Base-by-base conservation (phyloP, 2,329 filamentous ascomycete genomes). In the Aspergillus pseudoglaucus region DNA sequence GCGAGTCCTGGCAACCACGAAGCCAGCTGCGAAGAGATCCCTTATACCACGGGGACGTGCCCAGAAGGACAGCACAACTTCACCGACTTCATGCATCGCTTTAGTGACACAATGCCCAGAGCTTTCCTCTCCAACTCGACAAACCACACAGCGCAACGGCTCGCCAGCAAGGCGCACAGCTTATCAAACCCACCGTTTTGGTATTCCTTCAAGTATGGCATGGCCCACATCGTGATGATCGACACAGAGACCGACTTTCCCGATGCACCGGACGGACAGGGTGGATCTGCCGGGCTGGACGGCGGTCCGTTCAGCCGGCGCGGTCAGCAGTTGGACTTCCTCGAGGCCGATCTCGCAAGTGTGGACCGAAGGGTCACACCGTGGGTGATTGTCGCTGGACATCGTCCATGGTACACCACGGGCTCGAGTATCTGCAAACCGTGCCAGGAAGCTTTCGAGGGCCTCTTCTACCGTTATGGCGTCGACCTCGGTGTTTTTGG, bases 161-260 rank as follows among this genome's bases (percentile, higher is more conserved):
- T 62, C 20, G 76, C 77, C 40, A 70, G 72, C 50, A 71, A 70
- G 54, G 78, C 78, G 1, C 54, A 59, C 18, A 20, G 59, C 35
- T 66, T 78, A 7, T 65, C 76, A 4, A 69, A 75, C n/a, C 75
- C 77, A 14, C 75, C 77, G 0, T 80, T 80, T 56, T 81, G 78
- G 78, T 81, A 79, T 65, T 78, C 75, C 0, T 82, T 81, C 57
- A 78, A 81, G 50, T 80, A 81, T 59, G 78, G 78, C 50, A 76
- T 80, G 74, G 70, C 67, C 1, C 78, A 81, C 58, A 61, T 78
- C 46, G 65, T 73, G 32, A 77, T 78, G 75, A 70, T 81, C 50
- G 66, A 81, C 65, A 81, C 77, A 0, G 78, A 81, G 54, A 81
- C 78, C 2, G 78, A 81, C 61, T 80, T 81, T 51, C 54, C 68